Evolutionary conservation across 1,284 basidiomycete genomes (phyloP), one percentile per base, ranked within the genome.

Genomic region (Pseudozyma thailandica): DNA sequence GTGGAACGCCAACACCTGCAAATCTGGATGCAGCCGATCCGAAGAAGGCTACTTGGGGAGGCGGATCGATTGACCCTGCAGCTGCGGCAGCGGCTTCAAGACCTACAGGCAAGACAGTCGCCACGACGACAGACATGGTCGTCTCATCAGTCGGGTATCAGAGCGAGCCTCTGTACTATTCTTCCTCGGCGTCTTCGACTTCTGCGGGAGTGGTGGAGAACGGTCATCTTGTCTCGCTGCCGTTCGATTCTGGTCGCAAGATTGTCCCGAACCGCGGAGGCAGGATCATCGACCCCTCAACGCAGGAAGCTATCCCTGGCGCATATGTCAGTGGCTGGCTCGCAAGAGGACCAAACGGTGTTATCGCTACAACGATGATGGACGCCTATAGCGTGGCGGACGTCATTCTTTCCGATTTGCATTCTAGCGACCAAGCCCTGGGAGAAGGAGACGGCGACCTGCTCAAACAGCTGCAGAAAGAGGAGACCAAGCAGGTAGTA

Each of bases 281-380:
- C 1, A 66, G 85, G 18, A 82, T 86, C 8, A 61, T 64, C 27
- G 53, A 68, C 16, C 58, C 64, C 0, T 16, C 18, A 10, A 61
- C 50, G 3, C 41, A 46, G 15, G 4, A 30, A 2, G 5, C 49
- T 79, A 68, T 87, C 2, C 86, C 86, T 25, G 90, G 90, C 35
- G 86, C 93, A n/a, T 98, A 97, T 81, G 90, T 92, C 2, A 90
- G 92, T 1, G 95, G 95, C 3, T 98, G 96, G 96, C 90, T 93
- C 0, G 91, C 93, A 0, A 89, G 89, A 12, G 96, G 95, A 21
- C 94, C 95, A 0, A 90, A 89, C 43, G 95, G 96, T 6, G 94
- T 98, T 13, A 88, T 98, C 44, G 94, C 93, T 0, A 87, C 90
- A 16, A 98, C 96, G 23, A 94, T 98, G 93, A 89, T 93, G 83